These are phyloP conservation scores for Penicillium sp. DNA, from an alignment of 2,329 filamentous ascomycete genomes.

Conservation along the genomic window DNA sequence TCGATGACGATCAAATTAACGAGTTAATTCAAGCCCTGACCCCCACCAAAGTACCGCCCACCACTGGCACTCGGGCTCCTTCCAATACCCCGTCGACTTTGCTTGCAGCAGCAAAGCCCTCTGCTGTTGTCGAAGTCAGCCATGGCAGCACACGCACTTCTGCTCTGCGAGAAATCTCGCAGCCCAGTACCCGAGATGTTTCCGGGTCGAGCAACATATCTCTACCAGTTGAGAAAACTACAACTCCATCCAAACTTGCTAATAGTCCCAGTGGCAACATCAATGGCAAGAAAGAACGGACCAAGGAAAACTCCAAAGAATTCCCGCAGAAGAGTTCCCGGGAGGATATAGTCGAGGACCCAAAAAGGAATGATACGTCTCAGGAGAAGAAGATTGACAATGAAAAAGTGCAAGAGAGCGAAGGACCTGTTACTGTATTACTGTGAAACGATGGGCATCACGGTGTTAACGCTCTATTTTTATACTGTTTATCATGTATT, in stretches of 20 bases:
- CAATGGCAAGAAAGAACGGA: slow-evolving; percentile 35
- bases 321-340: slow-evolving; percentile 21
- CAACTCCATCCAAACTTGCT: slow-evolving; percentile 24
- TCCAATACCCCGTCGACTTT: slow-evolving; percentile 31
- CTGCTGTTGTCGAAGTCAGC: slow-evolving; percentile 8
- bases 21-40: slow-evolving; percentile 40
- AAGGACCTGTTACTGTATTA: neutral
- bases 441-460: neutral
- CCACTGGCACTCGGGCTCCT: slow-evolving; percentile 29
- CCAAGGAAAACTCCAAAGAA: slow-evolving; percentile 25
- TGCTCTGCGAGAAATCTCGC: slow-evolving; percentile 30
- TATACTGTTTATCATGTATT: neutral
- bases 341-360: slow-evolving; percentile 3
- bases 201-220: slow-evolving; percentile 35
- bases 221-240: slow-evolving; percentile 18
- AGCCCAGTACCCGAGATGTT: slow-evolving; percentile 29
- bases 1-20: slow-evolving; percentile 40
- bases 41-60: slow-evolving; percentile 29
- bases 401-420: neutral
- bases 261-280: slow-evolving; percentile 35
- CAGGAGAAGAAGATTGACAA: neutral
- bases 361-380: neutral
- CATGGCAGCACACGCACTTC: slow-evolving; percentile 17
- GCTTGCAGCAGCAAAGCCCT: slow-evolving; percentile 25
- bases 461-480: neutral